Percentiles rank a stretch among this genome's conserved stretches.
Evolutionary conservation across 768 basidiomycete species (phyloP).

Genomic region (Kwoniella dendrophila): DNA sequence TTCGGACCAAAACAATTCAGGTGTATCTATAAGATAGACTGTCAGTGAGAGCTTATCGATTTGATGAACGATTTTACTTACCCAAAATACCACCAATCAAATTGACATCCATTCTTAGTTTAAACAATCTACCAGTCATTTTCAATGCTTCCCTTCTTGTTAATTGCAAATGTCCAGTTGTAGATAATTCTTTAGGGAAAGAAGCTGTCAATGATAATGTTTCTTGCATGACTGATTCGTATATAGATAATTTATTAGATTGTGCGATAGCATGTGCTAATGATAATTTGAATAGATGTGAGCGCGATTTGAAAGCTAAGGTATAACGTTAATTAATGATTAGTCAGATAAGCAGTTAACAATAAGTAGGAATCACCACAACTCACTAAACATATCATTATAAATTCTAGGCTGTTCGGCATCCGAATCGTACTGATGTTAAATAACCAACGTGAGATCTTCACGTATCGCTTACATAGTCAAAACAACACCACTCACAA

Average conservation of each 20-base stretch:
- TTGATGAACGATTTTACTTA: constrained; percentile 25
- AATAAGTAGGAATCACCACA: background rate
- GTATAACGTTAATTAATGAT: background rate
- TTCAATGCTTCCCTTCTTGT: constrained; percentile 80
- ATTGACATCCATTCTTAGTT: constrained; percentile 83
- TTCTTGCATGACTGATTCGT: constrained; percentile 74
- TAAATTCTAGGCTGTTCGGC: constrained; percentile 88
- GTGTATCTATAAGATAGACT: constrained; percentile 64
- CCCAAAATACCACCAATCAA: constrained; percentile 83
- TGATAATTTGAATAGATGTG: constrained; percentile 67
- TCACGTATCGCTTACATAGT: background rate
- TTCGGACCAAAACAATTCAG: constrained; percentile 93
- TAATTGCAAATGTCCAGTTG: constrained; percentile 72
- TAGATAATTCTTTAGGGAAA: constrained; percentile 80
- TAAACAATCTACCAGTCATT: constrained; percentile 82
- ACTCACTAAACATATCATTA: constrained; percentile 92
- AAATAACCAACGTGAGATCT: background rate
- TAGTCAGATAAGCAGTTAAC: background rate
- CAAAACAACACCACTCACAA: constrained; percentile 60
- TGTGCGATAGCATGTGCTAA: constrained; percentile 92
- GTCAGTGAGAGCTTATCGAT: background rate
- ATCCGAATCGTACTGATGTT: constrained; percentile 71
- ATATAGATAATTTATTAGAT: constrained; percentile 85
- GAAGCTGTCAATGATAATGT: constrained; percentile 80
- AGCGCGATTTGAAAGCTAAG: constrained; percentile 84